These are phyloP conservation scores for Mrakia hoshinonis DNA, from an alignment of 768 basidiomycete species.

Conservation along the genomic window DNA sequence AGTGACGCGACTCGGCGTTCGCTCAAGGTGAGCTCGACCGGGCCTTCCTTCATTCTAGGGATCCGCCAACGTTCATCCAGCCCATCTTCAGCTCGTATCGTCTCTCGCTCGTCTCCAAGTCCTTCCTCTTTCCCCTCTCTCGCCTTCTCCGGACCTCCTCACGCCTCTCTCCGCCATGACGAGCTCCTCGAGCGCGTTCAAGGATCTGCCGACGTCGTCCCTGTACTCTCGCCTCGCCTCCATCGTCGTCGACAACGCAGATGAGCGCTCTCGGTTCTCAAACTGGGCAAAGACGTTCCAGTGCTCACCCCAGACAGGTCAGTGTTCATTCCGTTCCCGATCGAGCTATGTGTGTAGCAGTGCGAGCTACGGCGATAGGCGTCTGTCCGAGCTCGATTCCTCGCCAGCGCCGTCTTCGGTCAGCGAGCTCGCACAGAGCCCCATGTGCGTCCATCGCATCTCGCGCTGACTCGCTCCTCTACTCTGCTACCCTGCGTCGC, in stretches of 20 bases:
- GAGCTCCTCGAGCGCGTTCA: neutral
- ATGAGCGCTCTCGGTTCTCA: slow-evolving; percentile 14
- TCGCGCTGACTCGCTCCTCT: neutral
- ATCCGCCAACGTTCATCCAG: no score
- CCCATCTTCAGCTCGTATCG: no score
- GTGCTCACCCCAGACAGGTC: slow-evolving; percentile 53
- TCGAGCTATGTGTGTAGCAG: neutral
- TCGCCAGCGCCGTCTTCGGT: neutral
- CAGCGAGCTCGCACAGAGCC: neutral
- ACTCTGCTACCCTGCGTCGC: neutral
- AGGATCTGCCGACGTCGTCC: slow-evolving; percentile 41
- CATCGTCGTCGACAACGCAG: slow-evolving; percentile 47
- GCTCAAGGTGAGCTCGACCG: no score
- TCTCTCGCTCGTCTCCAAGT: neutral
- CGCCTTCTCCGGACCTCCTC: neutral
- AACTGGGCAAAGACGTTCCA: slow-evolving; percentile 72
- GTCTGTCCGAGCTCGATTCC: neutral
- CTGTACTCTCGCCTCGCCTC: slow-evolving; percentile 53
- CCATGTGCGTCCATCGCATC: neutral
- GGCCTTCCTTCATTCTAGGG: no score
- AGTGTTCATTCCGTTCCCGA: neutral
- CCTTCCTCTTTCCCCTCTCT: neutral
- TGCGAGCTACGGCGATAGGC: neutral
- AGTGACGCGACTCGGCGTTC: no score
- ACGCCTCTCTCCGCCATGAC: neutral